Base-by-base conservation (phyloP, 176 grass and related monocot genomes). In the Guadua angustifolia region DNA sequence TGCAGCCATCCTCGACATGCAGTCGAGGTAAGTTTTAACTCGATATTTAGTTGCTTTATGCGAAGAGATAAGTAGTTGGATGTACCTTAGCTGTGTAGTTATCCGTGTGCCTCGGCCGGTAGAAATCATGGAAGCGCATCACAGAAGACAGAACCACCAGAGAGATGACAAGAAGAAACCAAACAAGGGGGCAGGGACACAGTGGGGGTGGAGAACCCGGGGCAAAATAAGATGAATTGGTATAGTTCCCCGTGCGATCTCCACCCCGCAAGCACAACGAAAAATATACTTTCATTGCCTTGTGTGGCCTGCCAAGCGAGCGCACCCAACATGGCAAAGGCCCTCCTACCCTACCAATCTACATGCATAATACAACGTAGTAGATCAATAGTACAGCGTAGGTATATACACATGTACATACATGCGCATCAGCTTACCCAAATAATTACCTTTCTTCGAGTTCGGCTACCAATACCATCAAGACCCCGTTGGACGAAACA, bases 301-400 rank as follows among this genome's bases (percentile, higher is more conserved):
- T 0, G 40, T 21, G 53, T n/a, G 68, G 25, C 80, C 80, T 73
- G 80, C 80, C 80, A 82, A 61, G 80, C 80, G 68, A 82, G 80
- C 80, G 40, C 68, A 73, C 80, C 80, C 80, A 2, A 61, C 80
- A 82, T 61, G 80, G 80, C 80, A 82, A 82, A 82, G 80, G 55
- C 80, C 12, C 43, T 47, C 16, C n/a, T 29, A 50, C 44, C 44
- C 69, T 79, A 66, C 60, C 43, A 49, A 35, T 72, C 67, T 72
- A 46, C 0, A 1, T 82, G 72, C 79, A 82, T 13, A 42, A 16
- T 53, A 53, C 51, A 53, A 7, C 51, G 19, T 15, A 26, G 13
- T 43, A 70, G 66, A 72, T 16, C 1, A 29, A 29, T 29, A 16
- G 15, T 46, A 71, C 69, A 66, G 16, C 33, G 26, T 55, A 55